Evolutionary conservation across 1,139 yeast genomes (phyloP), one percentile per base, ranked within the genome.

Genomic region (Lodderomyces theae): DNA sequence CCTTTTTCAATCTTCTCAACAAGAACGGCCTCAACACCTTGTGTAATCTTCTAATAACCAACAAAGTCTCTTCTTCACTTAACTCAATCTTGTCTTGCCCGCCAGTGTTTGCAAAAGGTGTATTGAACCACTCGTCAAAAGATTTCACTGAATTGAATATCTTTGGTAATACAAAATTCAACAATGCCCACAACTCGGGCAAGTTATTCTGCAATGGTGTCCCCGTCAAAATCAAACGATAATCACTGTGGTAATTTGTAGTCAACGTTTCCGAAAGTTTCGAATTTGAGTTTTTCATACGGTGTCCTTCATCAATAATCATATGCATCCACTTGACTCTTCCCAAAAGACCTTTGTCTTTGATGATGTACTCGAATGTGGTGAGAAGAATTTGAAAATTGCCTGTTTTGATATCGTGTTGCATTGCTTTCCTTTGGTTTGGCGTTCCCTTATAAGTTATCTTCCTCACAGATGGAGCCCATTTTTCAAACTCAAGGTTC

Each of bases 21-120:
- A 92, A 72, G 75, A 92, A 92, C 2, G 98, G 98, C 58, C 98
- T 79, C 57, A 92, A 74, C 18, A 92, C 98, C 61, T 92, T 92
- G 63, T 92, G 98, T 59, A 92, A 76, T 78, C 98, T 87, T 62
- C 97, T 77, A 57, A 92, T 92, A 45, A 92, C 87, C 69, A 92
- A 80, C 50, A 92, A 72, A 15, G 96, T 85, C 65, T 92, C 98
- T 82, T 92, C 98, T 75, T 92, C 92, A 12, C 86, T 79, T 39
- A 85, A 66, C 48, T 81, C 92, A 21, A 85, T 79, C 62, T 83
- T 83, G 54, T 85, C 92, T 59, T 84, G 92, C 25, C 82, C 79
- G 45, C 94, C 92, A 31, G 92, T 81, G 51, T 82, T 84, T 1
- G 89, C 88, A 61, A 85, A 85, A 6, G 94, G 94, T 0, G 92